A percentile compares a stretch with the other conserved stretches of the same genome.
phyloP scores from a whole-genome alignment of 2,329 filamentous ascomycete species.

The Diaporthe ilicicola region DNA sequence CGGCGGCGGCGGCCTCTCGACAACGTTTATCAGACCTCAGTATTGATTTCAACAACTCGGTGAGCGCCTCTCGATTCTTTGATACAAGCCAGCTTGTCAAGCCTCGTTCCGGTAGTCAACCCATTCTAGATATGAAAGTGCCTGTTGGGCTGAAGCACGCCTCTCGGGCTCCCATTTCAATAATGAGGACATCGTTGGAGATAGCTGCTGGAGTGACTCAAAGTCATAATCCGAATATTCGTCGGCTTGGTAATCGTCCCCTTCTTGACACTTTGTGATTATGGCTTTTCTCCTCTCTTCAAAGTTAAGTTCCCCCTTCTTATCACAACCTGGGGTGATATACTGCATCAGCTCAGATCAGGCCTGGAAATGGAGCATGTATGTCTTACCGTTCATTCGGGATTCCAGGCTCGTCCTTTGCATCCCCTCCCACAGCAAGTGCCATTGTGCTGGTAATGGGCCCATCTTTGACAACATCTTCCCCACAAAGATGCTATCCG shows the following conservation, averaged over 20 bases:
- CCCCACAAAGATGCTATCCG: not conserved
- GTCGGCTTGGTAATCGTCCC: not conserved
- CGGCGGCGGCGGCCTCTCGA: no score
- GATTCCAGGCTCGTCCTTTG: not conserved
- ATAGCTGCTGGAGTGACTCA: not conserved
- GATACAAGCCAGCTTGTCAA: not conserved
- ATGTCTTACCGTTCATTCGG: not conserved
- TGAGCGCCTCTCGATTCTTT: no score
- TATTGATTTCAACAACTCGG: no score
- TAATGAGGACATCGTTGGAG: not conserved
- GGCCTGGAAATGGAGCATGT: rapidly evolving
- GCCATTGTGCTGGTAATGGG: not conserved
- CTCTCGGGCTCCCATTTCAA: not conserved
- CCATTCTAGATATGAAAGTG: not conserved
- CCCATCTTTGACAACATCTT: not conserved
- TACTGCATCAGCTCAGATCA: not conserved
- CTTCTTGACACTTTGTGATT: not conserved
- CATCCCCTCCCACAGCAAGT: not conserved
- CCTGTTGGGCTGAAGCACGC: not conserved
- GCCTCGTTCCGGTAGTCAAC: slow-evolving; percentile 4
- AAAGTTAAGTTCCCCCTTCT: not conserved
- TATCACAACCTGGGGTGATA: not conserved
- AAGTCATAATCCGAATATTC: slow-evolving; percentile 1
- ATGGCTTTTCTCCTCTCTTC: not conserved
- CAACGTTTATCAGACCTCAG: no score